phyloP scores from a whole-genome alignment of 495 filamentous ascomycete species.

The Neurospora discreta region DNA sequence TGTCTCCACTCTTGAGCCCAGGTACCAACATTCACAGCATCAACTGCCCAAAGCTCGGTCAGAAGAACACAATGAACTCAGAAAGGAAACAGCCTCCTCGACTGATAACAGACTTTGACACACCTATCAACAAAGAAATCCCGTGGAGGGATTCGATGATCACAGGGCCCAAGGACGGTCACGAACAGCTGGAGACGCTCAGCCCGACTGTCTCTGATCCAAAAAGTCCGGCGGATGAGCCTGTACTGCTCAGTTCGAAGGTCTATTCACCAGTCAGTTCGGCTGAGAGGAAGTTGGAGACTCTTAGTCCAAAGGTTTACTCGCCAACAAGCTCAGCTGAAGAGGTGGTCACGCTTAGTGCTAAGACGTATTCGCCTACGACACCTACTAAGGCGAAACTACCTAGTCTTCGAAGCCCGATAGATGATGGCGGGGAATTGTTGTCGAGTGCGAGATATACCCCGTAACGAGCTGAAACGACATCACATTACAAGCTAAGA shows the following conservation, averaged over 20 bases:
- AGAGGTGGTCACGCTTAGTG: constrained; percentile 22
- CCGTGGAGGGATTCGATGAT: not conserved
- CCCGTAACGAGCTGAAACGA: not conserved
- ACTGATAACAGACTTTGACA: constrained; percentile 8
- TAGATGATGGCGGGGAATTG: not conserved
- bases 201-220: constrained; percentile 32
- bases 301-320: not conserved
- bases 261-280: not conserved
- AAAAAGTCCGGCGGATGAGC: constrained; percentile 14
- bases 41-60: constrained; percentile 16
- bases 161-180: not conserved
- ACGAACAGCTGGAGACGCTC: constrained; percentile 16
- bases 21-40: constrained; percentile 23
- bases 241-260: not conserved
- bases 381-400: constrained; percentile 32
- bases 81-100: constrained; percentile 16
- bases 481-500: too few species aligned
- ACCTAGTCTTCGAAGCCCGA: constrained; percentile 21
- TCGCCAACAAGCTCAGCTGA: not conserved
- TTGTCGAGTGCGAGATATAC: not conserved
- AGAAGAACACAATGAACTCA: constrained; percentile 9
- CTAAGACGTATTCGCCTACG: constrained; percentile 29
- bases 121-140: not conserved
- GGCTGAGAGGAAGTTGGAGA: not conserved
- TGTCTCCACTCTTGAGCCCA: constrained; percentile 16